Base-by-base conservation (phyloP, 352 stramenopile genomes). In the Phytophthora macrochlamydospora region DNA sequence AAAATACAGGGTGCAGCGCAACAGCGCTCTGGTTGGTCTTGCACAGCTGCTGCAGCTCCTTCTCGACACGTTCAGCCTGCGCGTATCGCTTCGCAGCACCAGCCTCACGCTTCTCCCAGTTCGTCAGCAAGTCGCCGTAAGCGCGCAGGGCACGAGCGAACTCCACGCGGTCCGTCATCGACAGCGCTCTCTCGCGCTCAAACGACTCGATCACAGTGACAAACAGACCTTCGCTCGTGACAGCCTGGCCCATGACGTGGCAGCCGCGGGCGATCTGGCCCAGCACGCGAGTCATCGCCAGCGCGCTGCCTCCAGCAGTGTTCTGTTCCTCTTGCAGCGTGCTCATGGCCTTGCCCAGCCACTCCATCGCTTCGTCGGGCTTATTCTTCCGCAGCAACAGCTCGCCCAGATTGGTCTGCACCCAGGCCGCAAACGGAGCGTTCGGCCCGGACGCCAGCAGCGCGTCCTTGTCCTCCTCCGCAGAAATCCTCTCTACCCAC, bases 221-320 rank as follows among this genome's bases (percentile, higher is more conserved):
- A 71, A 90, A 89, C 7, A 93, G 56, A 2, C 82, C 85, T 65
- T 93, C 85, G 48, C 79, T 85, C 9, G 82, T 90, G 53, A 93
- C 85, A 44, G 85, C 82, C 62, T 93, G 85, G 13, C 78, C 80
- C 28, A 90, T 68, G 0, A 46, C 53, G 54, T 93, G 85, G 60
- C 81, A 90, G 14, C 78, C 85, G n/a, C 74, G 73, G 0, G 85
- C 85, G 55, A 93, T 89, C 51, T 87, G 77, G 50, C 81, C 68
- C 59, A 93, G 68, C 37, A 91, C 81, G 32, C 85, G 85, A 7
- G 73, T 82, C 35, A 93, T 81, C 29, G 76, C 82, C 30, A 93
- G 67, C 38, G 79, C 73, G 14, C 80, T 85, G 37, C 75, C 64
- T 53, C 78, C 75, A 56, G 79, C 74, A 33, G 71, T 57, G 50